Percentiles rank a stretch among this genome's conserved stretches.
Conservation (phyloP, 768 basidiomycete genomes). For the Termitomyces sp. region DNA sequence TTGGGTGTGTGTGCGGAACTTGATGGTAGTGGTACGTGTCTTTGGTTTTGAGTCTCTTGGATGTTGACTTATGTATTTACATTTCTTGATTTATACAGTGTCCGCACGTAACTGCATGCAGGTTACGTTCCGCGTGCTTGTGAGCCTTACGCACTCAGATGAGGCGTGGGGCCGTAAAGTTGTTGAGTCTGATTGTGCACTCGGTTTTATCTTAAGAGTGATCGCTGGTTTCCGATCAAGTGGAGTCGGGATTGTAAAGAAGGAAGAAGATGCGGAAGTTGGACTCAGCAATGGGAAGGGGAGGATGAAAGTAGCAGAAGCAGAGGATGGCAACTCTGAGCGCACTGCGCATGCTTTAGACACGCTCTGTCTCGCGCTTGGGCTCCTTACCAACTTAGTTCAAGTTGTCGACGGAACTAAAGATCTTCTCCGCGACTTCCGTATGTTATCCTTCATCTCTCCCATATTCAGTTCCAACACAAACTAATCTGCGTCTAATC, state of each 20-base stretch:
- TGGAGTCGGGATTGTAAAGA: conserved; percentile 6
- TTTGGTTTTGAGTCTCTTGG: not conserved
- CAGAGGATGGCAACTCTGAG: conserved; percentile 8
- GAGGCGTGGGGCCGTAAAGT: conserved; percentile 51
- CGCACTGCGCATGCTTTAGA: conserved; percentile 50
- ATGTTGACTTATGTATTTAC: not conserved
- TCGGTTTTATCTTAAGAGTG: conserved; percentile 46
- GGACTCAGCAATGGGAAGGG: conserved; percentile 3
- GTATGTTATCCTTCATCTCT: conserved; percentile 33
- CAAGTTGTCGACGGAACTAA: conserved; percentile 53
- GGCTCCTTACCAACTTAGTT: conserved; percentile 72
- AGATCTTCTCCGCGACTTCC: conserved; percentile 38
- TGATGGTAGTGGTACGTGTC: conserved; percentile 17
- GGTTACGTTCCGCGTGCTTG: conserved; percentile 59
- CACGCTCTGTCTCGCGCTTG: conserved; percentile 69
- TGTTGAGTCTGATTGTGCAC: conserved; percentile 39
- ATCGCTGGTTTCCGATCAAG: conserved; percentile 23
- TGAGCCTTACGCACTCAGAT: conserved; percentile 67
- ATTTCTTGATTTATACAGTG: not conserved
- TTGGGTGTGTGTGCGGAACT: conserved; percentile 51
- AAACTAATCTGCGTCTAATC: not conserved
- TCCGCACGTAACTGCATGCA: conserved; percentile 46
- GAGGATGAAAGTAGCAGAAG: conserved; percentile 13
- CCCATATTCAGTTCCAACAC: not conserved
- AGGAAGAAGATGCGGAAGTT: conserved; percentile 4